Conservation (phyloP, 345 rosid genomes). For the Salix exigua region DNA sequence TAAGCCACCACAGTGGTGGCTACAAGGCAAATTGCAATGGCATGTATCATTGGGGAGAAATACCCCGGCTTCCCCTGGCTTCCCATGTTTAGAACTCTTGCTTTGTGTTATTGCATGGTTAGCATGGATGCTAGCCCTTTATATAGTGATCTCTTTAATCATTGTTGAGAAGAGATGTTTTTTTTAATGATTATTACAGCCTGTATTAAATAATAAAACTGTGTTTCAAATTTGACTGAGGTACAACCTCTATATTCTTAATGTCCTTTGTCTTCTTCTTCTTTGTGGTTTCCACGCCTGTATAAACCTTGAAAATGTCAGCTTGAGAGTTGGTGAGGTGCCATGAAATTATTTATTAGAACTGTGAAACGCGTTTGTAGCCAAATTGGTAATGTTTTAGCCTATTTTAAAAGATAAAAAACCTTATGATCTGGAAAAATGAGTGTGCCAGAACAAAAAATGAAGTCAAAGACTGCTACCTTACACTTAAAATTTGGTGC, state of each 20-base stretch:
- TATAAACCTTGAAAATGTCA: neutral
- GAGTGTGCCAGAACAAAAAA: too few relatives aligned
- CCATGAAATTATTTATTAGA: neutral
- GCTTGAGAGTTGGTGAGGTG: neutral
- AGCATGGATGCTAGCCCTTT: constrained; percentile 1
- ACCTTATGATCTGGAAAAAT: neutral
- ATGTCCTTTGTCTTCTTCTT: neutral
- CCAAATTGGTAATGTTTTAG: neutral
- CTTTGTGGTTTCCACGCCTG: constrained; percentile 4
- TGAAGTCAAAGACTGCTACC: neutral
- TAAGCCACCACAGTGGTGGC: constrained; percentile 19
- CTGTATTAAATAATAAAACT: constrained; percentile 21
- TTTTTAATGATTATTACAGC: constrained; percentile 9
- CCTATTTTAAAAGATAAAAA: neutral
- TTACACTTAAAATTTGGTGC: neutral
- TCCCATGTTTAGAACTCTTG: constrained; percentile 22
- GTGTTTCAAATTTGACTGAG: neutral
- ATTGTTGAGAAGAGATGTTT: neutral
- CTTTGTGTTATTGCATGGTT: constrained; percentile 7
- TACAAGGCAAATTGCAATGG: constrained; percentile 27
- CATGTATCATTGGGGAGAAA: constrained; percentile 28
- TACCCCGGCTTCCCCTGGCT: constrained; percentile 16
- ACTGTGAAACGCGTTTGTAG: neutral
- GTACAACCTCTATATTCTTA: neutral
- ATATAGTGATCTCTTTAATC: constrained; percentile 23